These are phyloP conservation scores for Teunomyces funiuensis DNA, from an alignment of 805 yeast genomes.

Conservation along the genomic window DNA sequence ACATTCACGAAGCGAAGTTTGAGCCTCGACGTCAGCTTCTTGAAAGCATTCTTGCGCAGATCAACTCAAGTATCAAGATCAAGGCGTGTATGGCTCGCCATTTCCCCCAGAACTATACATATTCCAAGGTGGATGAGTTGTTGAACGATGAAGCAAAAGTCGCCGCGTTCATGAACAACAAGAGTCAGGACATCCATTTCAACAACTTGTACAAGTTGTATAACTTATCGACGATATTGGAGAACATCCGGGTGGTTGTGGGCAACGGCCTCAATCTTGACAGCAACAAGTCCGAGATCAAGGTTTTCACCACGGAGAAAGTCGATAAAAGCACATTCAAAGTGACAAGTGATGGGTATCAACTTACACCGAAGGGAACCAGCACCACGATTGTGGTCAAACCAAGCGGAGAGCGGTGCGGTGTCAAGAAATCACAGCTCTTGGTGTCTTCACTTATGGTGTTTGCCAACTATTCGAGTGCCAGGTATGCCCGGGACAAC, in stretches of 20 bases:
- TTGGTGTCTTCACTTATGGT: conserved; percentile 88
- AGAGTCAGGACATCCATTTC: conserved; percentile 18
- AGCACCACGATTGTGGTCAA: conserved; percentile 12
- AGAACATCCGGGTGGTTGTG: conserved; percentile 19
- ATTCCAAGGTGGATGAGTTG: conserved; percentile 57
- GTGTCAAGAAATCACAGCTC: conserved; percentile 49
- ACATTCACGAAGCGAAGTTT: conserved; percentile 11
- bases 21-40: conserved; percentile 5
- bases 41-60: conserved; percentile 7
- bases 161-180: conserved; percentile 9
- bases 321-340: neutral
- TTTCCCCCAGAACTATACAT: conserved; percentile 50
- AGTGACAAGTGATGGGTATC: conserved; percentile 15
- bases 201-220: conserved; percentile 27
- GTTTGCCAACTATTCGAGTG: conserved; percentile 65
- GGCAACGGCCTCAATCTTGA: conserved; percentile 23
- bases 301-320: conserved; percentile 8
- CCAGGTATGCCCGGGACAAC: conserved; percentile 43
- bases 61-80: conserved; percentile 19
- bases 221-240: conserved; percentile 26
- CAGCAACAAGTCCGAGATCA: conserved; percentile 15
- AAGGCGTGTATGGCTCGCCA: conserved; percentile 25
- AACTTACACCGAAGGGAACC: conserved; percentile 14
- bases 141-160: conserved; percentile 29
- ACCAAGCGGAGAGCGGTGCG: conserved; percentile 16